These are phyloP conservation scores for Paramecium sexaurelia DNA, from an alignment of 73 alveolate genomes.

Conservation along the genomic window DNA sequence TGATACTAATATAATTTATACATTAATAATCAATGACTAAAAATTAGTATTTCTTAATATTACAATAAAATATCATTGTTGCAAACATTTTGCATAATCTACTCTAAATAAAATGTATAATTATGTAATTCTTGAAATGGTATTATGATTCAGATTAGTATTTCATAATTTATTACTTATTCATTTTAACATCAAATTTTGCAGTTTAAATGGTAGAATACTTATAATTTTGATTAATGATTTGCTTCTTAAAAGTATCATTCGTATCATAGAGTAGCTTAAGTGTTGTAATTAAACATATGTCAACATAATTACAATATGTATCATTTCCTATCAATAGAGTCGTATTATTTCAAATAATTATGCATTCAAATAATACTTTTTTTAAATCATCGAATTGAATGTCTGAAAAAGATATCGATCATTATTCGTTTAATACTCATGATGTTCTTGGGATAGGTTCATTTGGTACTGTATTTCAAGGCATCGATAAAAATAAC, in stretches of 20 bases:
- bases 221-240: no score
- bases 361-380: background rate
- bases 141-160: no score
- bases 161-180: no score
- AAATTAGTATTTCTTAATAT: no score
- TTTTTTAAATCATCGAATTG: background rate
- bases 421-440: background rate
- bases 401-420: background rate
- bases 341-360: background rate
- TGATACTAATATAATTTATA: no score
- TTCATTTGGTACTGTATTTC: slow-evolving; percentile 17
- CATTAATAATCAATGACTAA: no score
- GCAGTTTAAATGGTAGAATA: background rate
- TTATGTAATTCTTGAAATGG: no score
- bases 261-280: background rate
- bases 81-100: no score
- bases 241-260: background rate
- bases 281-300: background rate
- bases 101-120: no score
- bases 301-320: background rate
- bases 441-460: background rate
- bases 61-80: no score
- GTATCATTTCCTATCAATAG: background rate
- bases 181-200: no score
- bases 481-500: background rate